A percentile compares a stretch with the other conserved stretches of the same genome.
phyloP scores from a whole-genome alignment of 192 early-diverging fungal genomes.

The Coemansia sp. region DNA sequence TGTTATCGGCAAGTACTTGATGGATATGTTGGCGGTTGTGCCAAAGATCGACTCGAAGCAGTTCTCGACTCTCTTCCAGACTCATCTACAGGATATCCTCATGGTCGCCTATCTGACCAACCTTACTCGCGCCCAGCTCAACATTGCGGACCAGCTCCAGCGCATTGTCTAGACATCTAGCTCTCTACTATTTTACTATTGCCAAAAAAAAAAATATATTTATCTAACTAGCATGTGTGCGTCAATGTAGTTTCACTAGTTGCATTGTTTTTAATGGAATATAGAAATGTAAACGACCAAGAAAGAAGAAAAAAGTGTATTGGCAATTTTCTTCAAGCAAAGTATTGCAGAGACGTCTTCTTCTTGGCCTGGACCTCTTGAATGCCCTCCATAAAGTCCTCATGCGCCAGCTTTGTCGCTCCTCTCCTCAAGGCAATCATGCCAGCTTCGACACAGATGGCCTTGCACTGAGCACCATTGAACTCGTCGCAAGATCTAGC shows the following conservation, averaged over 20 bases:
- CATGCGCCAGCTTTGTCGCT: constrained; percentile 85
- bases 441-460: constrained; percentile 96
- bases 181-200: background rate
- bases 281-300: background rate
- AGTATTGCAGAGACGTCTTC: constrained; percentile 93
- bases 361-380: constrained; percentile 99
- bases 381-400: constrained; percentile 98
- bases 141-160: constrained; percentile 89
- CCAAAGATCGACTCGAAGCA: constrained; percentile 81
- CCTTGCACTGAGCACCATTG: constrained; percentile 99
- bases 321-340: constrained; percentile 59
- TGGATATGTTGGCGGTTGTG: constrained; percentile 89
- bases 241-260: too few relatives aligned
- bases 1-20: constrained; percentile 87
- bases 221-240: background rate
- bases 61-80: constrained; percentile 94
- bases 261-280: too few relatives aligned
- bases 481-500: constrained; percentile 97
- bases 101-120: constrained; percentile 96
- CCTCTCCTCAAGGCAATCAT: constrained; percentile 96
- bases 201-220: constrained; percentile 16
- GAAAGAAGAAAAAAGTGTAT: constrained; percentile 10
- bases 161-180: constrained; percentile 61
- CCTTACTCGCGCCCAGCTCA: constrained; percentile 93
- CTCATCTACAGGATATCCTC: constrained; percentile 91